Conservation (phyloP, 2,329 filamentous ascomycete species). For the Mycosphaerella sp. region DNA sequence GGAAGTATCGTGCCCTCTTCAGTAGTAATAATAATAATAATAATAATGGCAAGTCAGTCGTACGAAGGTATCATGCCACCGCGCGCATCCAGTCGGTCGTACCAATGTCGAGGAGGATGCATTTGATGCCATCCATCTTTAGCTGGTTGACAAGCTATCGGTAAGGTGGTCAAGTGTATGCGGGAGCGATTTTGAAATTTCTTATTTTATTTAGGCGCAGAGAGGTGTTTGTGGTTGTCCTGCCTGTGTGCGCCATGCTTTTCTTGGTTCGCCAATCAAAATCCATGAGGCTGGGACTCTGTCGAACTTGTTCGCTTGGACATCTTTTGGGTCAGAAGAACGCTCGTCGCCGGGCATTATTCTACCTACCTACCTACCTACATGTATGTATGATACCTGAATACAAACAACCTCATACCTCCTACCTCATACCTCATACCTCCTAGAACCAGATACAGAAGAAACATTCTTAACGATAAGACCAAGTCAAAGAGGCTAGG, state of each 20-base stretch:
- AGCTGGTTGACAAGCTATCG: conserved; percentile 8
- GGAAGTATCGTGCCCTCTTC: conserved; percentile 76
- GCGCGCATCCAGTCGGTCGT: conserved; percentile 7
- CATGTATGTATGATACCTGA: no score
- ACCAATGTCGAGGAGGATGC: conserved; percentile 37
- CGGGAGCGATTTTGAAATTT: not conserved
- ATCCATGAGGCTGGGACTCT: not conserved
- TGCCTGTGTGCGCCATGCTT: not conserved
- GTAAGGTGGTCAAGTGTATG: not conserved
- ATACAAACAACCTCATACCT: no score
- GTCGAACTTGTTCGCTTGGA: not conserved
- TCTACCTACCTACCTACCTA: no score
- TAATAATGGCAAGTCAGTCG: not conserved
- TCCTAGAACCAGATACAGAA: no score
- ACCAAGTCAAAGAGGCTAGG: no score
- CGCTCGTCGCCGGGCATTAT: no score
- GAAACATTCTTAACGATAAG: no score
- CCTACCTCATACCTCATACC: no score
- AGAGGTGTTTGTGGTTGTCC: not conserved
- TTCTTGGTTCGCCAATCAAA: not conserved
- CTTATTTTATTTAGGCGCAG: not conserved
- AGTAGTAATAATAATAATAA: conserved; percentile 6
- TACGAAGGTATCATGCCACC: not conserved
- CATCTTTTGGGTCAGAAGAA: no score
- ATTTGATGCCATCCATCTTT: conserved; percentile 29